Conservation (phyloP, 805 yeast genomes). For the Pachysolen tannophilus region DNA sequence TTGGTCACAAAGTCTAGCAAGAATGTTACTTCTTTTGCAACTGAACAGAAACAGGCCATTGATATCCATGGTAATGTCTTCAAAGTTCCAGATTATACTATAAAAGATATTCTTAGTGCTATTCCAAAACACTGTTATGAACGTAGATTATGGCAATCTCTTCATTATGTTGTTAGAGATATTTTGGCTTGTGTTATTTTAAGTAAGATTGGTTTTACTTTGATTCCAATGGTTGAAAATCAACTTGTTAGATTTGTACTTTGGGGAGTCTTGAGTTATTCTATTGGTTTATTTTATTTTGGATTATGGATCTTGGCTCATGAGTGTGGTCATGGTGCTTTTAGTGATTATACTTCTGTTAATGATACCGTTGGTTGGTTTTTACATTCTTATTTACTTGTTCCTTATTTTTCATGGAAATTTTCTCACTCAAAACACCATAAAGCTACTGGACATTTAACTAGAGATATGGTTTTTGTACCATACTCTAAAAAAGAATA, state of each 20-base stretch:
- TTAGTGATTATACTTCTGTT: constrained; percentile 42
- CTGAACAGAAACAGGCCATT: too few relatives aligned
- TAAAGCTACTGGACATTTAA: constrained; percentile 54
- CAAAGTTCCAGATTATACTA: constrained; percentile 54
- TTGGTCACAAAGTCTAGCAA: too few relatives aligned
- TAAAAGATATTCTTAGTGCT: constrained; percentile 47
- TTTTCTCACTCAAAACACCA: constrained; percentile 54
- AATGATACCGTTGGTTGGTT: constrained; percentile 57
- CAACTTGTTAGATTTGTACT: constrained; percentile 27
- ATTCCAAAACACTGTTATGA: constrained; percentile 58
- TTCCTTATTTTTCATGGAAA: constrained; percentile 60
- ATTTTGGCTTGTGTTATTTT: constrained; percentile 33
- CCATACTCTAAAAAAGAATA: constrained; percentile 45
- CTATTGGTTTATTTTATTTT: constrained; percentile 41
- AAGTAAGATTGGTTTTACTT: constrained; percentile 33
- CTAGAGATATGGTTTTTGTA: constrained; percentile 52
- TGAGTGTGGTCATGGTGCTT: constrained; percentile 60
- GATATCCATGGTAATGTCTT: constrained; percentile 47
- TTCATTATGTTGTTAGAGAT: constrained; percentile 48
- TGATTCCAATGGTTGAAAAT: constrained; percentile 33
- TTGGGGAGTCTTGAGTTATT: constrained; percentile 32
- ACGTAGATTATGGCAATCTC: constrained; percentile 39
- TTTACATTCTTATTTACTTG: constrained; percentile 46
- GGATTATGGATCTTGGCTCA: constrained; percentile 60
- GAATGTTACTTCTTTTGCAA: too few relatives aligned